phyloP scores from a whole-genome alignment of 192 early-diverging fungal species.

The Gaertneriomyces semiglobifer region DNA sequence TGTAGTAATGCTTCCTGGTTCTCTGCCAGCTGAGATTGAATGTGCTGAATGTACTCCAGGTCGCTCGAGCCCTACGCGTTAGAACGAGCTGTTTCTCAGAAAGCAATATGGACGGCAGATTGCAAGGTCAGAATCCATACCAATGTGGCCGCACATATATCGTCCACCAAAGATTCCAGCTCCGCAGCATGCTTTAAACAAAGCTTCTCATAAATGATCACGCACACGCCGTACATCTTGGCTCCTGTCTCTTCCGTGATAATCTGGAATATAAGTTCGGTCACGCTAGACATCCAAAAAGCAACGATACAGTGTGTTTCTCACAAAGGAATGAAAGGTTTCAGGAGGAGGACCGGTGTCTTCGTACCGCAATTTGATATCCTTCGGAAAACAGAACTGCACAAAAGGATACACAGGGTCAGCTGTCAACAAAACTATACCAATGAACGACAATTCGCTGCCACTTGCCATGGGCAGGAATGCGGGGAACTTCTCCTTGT shows the following conservation, averaged over 20 bases:
- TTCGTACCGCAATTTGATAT: conserved; percentile 33
- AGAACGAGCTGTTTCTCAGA: neutral
- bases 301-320: conserved; percentile 6
- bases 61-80: conserved; percentile 26
- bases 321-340: conserved; percentile 54
- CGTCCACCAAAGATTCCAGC: conserved; percentile 26
- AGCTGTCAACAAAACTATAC: neutral
- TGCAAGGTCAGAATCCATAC: neutral
- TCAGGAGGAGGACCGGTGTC: conserved; percentile 36
- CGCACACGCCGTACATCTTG: conserved; percentile 46
- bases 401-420: neutral
- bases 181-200: conserved; percentile 30
- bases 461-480: conserved; percentile 41
- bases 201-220: conserved; percentile 42
- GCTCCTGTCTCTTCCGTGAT: conserved; percentile 41
- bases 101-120: neutral
- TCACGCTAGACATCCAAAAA: neutral
- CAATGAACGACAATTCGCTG: neutral
- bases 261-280: conserved; percentile 29
- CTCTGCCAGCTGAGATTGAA: conserved; percentile 42
- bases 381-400: conserved; percentile 56
- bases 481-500: conserved; percentile 39
- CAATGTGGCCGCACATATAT: neutral
- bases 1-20: conserved; percentile 45
- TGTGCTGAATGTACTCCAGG: conserved; percentile 46